phyloP scores from a whole-genome alignment of 345 rosid genomes.

The Camelina sativa region DNA sequence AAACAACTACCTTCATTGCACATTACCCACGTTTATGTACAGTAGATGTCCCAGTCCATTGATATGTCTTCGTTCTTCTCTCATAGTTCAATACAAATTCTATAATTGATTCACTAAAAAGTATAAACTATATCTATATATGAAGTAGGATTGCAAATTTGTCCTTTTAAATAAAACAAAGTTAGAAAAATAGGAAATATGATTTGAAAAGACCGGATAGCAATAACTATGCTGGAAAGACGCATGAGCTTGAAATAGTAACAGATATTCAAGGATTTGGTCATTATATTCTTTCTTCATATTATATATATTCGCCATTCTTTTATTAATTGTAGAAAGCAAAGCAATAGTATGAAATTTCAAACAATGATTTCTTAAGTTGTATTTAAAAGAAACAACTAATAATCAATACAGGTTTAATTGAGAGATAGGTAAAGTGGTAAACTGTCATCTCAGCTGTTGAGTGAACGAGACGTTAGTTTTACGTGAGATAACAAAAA shows the following conservation, averaged over 20 bases:
- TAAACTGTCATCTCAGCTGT: slow-evolving; percentile 34
- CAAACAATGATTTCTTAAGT: not conserved
- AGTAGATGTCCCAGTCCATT: slow-evolving; percentile 10
- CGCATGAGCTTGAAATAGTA: slow-evolving; percentile 29
- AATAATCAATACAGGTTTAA: not conserved
- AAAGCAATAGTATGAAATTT: no score
- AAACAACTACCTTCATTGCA: slow-evolving; percentile 19
- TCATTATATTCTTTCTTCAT: not conserved
- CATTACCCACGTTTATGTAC: slow-evolving; percentile 1
- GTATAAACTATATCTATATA: not conserved
- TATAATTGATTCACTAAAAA: not conserved
- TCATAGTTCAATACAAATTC: not conserved
- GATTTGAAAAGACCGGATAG: slow-evolving; percentile 23
- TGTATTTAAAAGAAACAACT: not conserved
- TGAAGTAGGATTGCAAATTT: not conserved
- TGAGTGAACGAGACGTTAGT: slow-evolving; percentile 44
- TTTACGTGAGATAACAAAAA: not conserved
- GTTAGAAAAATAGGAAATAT: slow-evolving; percentile 4
- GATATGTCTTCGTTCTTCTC: not conserved
- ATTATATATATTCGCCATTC: not conserved
- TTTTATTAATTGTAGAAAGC: no score
- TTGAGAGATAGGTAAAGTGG: slow-evolving; percentile 23
- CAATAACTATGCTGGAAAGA: slow-evolving; percentile 16
- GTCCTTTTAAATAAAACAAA: not conserved
- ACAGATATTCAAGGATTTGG: not conserved